Percentiles rank a stretch among this genome's conserved stretches.
phyloP scores from a whole-genome alignment of 2,329 filamentous ascomycete species.

The Calonectria fujianensis region DNA sequence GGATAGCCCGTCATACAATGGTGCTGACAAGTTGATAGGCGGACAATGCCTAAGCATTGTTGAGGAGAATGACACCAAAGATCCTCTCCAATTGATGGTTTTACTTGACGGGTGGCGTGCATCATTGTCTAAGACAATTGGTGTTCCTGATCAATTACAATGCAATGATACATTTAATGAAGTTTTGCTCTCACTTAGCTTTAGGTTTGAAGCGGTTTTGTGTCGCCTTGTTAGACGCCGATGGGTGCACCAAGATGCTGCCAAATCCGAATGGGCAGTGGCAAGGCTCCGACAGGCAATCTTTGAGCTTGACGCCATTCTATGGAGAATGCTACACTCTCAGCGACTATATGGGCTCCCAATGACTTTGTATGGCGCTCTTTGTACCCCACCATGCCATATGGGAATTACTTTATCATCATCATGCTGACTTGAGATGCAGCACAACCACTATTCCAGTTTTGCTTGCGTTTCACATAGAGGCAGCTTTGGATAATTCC shows the following conservation, averaged over 20 bases:
- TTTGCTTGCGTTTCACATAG: not conserved
- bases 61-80: not conserved
- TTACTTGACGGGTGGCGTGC: not conserved
- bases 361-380: not conserved
- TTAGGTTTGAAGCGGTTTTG: not conserved
- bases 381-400: not conserved
- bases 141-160: not conserved
- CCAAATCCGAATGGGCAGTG: not conserved
- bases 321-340: not conserved
- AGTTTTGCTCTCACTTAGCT: not conserved
- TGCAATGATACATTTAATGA: slow-evolving; percentile 3
- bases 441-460: not conserved
- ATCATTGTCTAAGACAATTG: not conserved
- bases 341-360: not conserved
- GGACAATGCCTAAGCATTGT: not conserved
- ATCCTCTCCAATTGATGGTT: not conserved
- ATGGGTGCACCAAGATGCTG: not conserved
- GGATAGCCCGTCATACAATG: not conserved
- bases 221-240: not conserved
- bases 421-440: not conserved
- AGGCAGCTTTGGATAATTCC: not conserved
- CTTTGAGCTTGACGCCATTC: not conserved
- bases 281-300: not conserved
- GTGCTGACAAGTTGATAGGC: not conserved
- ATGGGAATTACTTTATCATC: not conserved